Base-by-base conservation (phyloP, 495 filamentous ascomycete genomes). In the Rhizodiscina lignyota region DNA sequence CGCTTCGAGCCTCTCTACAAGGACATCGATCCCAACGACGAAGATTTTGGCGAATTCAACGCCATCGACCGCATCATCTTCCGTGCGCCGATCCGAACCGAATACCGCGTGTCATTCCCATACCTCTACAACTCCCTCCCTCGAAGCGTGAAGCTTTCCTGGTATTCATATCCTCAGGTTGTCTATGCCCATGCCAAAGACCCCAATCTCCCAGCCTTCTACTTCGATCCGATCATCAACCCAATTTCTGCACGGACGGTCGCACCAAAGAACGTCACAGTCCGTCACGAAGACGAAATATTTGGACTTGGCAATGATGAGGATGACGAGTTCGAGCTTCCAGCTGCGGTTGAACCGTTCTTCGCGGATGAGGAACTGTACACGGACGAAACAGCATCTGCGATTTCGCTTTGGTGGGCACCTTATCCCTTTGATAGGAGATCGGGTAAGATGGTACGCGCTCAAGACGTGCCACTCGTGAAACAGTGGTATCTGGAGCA, bases 21-120 rank as follows among this genome's bases (percentile, higher is more conserved):
- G 59, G 91, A 99, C 44, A 83, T 99, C 32, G 87, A 99, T 52
- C 91, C 91, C 21, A 96, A 99, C 48, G 86, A 96, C 48, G 91
- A 99, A 56, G 91, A 99, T 52, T 99, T 99, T 58, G 89, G 91
- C 52, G 91, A 99, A 56, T 99, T 99, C 70, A 99, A 99, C 48
- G 91, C 87, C 30, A 99, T 99, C 51, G 87, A 96, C 53, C 83
- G 91, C 40, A 99, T 99, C 56, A 99, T 99, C 47, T 99, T 99
- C 67, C 79, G 91, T 33, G 73, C 79, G 24, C 91, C 91, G 2
- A 92, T 96, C 46, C 74, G 87, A 35, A 99, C 87, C 16, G 91
- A 99, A 60, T 93, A 91, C 56, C 74, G 86, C 11, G 91, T 99
- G 32, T 81, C 81, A 6, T 94, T 82, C 52, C 91, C 89, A 2